A percentile compares a stretch with the other conserved stretches of the same genome.
Evolutionary conservation across 2,329 filamentous ascomycete species (phyloP).

Genomic region (Talaromyces sp.): DNA sequence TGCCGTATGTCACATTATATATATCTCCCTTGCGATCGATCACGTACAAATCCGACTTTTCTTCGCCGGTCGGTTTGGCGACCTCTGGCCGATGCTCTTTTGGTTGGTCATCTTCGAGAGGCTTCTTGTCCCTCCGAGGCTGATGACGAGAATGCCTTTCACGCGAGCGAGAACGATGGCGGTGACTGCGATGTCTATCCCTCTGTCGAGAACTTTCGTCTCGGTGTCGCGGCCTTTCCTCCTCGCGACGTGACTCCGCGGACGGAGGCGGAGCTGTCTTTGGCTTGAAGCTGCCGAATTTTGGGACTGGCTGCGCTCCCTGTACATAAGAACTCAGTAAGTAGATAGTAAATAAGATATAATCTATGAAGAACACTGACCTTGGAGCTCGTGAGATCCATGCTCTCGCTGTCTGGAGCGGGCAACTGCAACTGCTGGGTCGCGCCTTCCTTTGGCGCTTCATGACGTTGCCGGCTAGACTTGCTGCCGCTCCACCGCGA

Average conservation of each 20-base stretch:
- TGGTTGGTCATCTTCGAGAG: not conserved
- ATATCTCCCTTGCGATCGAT: constrained; percentile 72
- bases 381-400: constrained; percentile 31
- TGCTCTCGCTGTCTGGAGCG: constrained; percentile 18
- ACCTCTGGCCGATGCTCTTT: not conserved
- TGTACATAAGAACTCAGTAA: constrained; percentile 12
- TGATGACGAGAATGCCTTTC: constrained; percentile 14
- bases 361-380: constrained; percentile 16
- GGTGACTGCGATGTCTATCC: constrained; percentile 18
- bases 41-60: constrained; percentile 42
- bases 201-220: constrained; percentile 19
- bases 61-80: constrained; percentile 14
- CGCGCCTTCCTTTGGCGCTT: not conserved
- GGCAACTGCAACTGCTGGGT: not conserved
- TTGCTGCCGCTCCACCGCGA: constrained; percentile 12
- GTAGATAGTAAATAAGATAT: not conserved
- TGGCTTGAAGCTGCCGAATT: constrained; percentile 68
- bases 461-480: constrained; percentile 10
- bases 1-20: constrained; percentile 68
- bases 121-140: constrained; percentile 10
- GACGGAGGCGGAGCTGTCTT: constrained; percentile 26
- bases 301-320: constrained; percentile 51
- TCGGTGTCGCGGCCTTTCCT: constrained; percentile 11
- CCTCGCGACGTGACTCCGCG: constrained; percentile 7
- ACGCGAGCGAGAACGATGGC: constrained; percentile 19